Conservation (phyloP, 768 basidiomycete genomes). For the Pisolithus sp. region DNA sequence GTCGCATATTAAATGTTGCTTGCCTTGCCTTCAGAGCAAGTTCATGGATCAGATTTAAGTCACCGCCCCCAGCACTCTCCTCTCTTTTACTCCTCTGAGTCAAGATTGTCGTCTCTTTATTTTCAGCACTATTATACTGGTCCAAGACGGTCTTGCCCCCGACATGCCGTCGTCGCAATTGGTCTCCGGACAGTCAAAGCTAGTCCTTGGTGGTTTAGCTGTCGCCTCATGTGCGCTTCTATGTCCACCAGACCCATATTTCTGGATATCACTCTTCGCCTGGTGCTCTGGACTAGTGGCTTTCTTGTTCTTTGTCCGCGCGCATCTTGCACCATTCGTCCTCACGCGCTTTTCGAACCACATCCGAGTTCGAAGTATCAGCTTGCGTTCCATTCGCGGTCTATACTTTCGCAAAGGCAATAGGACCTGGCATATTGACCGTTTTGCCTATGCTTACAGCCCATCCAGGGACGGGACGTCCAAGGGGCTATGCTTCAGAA, state of each 20-base stretch:
- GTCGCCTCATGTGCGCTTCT: conserved; percentile 9
- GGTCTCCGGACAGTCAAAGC: neutral
- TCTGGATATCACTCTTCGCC: conserved; percentile 37
- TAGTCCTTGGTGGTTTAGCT: conserved; percentile 7
- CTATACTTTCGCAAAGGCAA: conserved; percentile 57
- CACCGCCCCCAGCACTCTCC: neutral
- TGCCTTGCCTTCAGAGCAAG: neutral
- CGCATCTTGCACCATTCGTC: conserved; percentile 60
- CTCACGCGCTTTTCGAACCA: conserved; percentile 52
- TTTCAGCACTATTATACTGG: neutral
- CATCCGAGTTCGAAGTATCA: conserved; percentile 66
- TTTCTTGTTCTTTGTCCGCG: conserved; percentile 55
- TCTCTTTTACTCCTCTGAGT: neutral
- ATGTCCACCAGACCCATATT: conserved; percentile 21
- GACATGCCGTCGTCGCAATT: neutral
- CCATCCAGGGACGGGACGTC: conserved; percentile 40
- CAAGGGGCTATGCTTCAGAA: conserved; percentile 53
- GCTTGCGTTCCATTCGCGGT: conserved; percentile 71
- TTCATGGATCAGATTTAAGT: neutral
- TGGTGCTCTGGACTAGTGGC: conserved; percentile 48
- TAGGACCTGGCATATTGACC: conserved; percentile 56
- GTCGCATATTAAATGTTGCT: neutral
- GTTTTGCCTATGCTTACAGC: conserved; percentile 55
- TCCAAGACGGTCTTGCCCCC: neutral
- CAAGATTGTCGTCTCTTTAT: too few species aligned